phyloP scores from a whole-genome alignment of 768 basidiomycete genomes.

The Ramaria rubella region DNA sequence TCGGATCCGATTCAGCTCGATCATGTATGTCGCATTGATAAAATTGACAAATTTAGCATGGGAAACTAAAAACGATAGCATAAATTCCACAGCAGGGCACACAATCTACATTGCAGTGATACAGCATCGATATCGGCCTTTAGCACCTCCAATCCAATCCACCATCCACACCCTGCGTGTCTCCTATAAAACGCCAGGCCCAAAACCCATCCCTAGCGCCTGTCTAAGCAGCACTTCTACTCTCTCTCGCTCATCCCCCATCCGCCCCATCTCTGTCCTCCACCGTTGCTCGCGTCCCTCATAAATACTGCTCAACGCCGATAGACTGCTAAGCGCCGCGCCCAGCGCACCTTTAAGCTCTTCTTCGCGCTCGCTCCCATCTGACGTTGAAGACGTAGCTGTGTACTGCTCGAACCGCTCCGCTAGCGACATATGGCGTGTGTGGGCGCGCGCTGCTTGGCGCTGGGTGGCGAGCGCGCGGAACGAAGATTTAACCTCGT shows the following conservation, averaged over 20 bases:
- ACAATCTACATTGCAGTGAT: background rate
- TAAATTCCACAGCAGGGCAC: background rate
- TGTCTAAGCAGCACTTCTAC: constrained; percentile 63
- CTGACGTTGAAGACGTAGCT: constrained; percentile 3
- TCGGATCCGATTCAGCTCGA: too few species aligned
- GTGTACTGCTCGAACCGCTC: constrained; percentile 10
- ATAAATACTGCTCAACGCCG: constrained; percentile 56
- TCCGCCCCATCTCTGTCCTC: constrained; percentile 60
- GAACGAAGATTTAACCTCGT: constrained; percentile 51
- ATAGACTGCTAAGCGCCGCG: constrained; percentile 60
- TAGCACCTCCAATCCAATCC: background rate
- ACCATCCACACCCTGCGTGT: background rate
- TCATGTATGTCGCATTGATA: too few species aligned
- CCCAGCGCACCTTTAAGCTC: constrained; percentile 65
- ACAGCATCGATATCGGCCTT: background rate
- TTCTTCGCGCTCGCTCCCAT: constrained; percentile 32
- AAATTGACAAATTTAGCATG: too few species aligned
- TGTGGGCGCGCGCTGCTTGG: constrained; percentile 38
- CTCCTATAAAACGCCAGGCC: background rate
- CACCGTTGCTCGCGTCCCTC: constrained; percentile 63
- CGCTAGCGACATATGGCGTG: constrained; percentile 4
- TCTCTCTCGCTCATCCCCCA: constrained; percentile 59
- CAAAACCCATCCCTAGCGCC: constrained; percentile 43
- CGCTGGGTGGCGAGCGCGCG: constrained; percentile 47
- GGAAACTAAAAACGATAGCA: background rate